A percentile compares a stretch with the other conserved stretches of the same genome.
Evolutionary conservation across 139 green algal genomes (phyloP).

Genomic region (Tetradesmus lagerheimii): DNA sequence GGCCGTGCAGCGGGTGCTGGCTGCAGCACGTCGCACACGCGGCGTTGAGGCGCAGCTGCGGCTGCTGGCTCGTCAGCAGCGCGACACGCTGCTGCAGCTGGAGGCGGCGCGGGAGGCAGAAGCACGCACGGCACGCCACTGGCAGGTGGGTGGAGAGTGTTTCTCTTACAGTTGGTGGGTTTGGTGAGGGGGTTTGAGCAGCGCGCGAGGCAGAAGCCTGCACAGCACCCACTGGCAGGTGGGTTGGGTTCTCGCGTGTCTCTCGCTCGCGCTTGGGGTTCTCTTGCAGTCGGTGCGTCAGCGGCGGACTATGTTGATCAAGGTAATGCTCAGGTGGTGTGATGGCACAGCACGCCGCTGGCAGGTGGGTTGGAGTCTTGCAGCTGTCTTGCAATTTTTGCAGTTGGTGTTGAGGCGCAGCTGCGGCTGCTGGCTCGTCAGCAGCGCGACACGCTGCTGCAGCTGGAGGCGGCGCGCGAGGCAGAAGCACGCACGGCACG

Average conservation of each 20-base stretch:
- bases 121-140: background rate
- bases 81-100: slow-evolving; percentile 30
- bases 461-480: slow-evolving; percentile 32
- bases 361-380: too few relatives aligned
- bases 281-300: too few relatives aligned
- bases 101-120: slow-evolving; percentile 7
- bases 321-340: too few relatives aligned
- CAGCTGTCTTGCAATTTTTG: too few relatives aligned
- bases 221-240: too few relatives aligned
- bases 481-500: background rate
- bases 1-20: slow-evolving; percentile 25
- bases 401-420: slow-evolving; percentile 7
- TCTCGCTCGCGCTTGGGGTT: too few relatives aligned
- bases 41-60: slow-evolving; percentile 30
- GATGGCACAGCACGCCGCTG: too few relatives aligned
- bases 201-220: too few relatives aligned
- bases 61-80: slow-evolving; percentile 9
- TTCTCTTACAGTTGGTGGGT: too few relatives aligned
- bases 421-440: slow-evolving; percentile 20
- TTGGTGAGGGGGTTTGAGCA: background rate
- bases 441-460: slow-evolving; percentile 24
- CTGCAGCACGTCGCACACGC: background rate
- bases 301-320: too few relatives aligned
- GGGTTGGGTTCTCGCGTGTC: background rate
- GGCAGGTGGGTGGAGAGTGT: background rate